Evolutionary conservation across 495 filamentous ascomycete species (phyloP).

Genomic region (Elasticomyces elasticus): DNA sequence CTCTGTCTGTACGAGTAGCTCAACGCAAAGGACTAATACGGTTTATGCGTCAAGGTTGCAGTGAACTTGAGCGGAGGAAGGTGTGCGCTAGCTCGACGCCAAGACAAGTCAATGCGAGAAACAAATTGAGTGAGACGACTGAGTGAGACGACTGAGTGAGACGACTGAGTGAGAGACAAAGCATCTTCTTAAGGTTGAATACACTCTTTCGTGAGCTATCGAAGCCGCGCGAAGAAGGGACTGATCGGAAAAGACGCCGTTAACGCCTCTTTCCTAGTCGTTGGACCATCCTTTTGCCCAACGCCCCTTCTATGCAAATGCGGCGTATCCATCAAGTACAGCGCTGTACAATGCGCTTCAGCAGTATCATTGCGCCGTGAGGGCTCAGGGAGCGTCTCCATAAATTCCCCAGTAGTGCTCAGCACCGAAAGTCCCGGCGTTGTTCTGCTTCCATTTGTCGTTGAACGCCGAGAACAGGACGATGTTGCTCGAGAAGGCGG

Average conservation of each 20-base stretch:
- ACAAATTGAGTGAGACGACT: no score
- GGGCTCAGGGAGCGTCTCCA: slow-evolving; percentile 10
- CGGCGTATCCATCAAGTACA: neutral
- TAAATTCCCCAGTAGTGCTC: slow-evolving; percentile 66
- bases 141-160: no score
- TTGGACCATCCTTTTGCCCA: neutral
- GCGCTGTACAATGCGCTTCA: neutral
- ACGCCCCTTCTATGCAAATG: slow-evolving; percentile 1
- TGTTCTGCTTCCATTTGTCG: slow-evolving; percentile 69
- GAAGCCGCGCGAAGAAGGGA: neutral
- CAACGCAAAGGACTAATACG: no score
- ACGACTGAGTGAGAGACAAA: no score
- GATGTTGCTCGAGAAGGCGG: slow-evolving; percentile 42
- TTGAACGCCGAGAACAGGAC: slow-evolving; percentile 69
- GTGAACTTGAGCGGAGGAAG: no score
- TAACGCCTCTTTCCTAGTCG: neutral
- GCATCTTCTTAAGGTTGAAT: neutral
- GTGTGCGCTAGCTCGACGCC: no score
- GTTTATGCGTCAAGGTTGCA: no score
- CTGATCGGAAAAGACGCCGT: neutral
- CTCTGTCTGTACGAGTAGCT: no score
- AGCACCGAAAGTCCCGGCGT: slow-evolving; percentile 49
- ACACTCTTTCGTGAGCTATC: neutral
- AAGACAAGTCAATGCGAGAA: no score
- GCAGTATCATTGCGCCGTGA: neutral